These are phyloP conservation scores for Capsicum pubescens DNA, from an alignment of 257 asterid genomes.

Conservation along the genomic window DNA sequence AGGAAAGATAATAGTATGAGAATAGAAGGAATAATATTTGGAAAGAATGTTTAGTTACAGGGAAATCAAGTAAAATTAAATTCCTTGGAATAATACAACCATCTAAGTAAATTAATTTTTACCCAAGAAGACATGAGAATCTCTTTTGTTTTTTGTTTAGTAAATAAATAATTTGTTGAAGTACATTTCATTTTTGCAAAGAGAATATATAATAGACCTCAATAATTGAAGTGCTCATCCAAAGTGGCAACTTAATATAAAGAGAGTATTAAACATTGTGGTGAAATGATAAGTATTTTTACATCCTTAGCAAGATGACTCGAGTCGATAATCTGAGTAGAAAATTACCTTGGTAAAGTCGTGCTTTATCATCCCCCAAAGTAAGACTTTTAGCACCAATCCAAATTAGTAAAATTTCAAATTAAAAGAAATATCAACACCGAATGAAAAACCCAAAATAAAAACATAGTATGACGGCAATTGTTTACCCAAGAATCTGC, in stretches of 20 bases:
- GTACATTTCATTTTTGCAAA: neutral
- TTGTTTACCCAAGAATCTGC: neutral
- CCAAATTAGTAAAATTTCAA: no score
- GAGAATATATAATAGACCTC: neutral
- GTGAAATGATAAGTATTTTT: no score
- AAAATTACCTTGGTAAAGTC: no score
- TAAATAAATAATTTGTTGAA: neutral
- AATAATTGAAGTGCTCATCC: slow-evolving; percentile 3
- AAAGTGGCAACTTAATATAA: neutral
- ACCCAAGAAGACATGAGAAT: neutral
- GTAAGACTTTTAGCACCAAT: no score
- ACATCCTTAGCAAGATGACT: no score
- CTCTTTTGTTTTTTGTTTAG: neutral
- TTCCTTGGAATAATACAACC: neutral
- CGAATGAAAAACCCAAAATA: no score
- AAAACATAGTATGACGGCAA: neutral
- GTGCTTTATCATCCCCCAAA: no score
- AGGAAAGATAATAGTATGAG: no score
- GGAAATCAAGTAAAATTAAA: neutral
- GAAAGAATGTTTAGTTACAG: neutral
- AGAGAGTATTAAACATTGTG: no score
- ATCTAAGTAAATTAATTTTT: neutral
- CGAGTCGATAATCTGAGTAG: no score
- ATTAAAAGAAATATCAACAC: no score
- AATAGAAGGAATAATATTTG: neutral